phyloP scores from a whole-genome alignment of 345 rosid species.

The Microcos paniculata region DNA sequence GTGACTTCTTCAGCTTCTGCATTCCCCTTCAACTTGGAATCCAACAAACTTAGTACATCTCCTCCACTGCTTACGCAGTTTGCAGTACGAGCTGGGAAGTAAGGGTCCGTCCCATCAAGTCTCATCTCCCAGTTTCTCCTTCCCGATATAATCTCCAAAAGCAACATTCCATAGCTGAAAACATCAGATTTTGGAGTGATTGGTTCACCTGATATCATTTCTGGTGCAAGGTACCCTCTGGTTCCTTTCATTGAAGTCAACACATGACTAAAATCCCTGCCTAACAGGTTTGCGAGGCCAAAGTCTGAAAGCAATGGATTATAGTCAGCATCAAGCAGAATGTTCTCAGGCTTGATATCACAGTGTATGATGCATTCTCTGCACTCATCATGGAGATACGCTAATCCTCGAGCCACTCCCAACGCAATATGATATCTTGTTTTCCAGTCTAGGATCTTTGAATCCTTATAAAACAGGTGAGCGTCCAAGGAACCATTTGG shows the following conservation, averaged over 20 bases:
- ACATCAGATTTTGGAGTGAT: slow-evolving; percentile 18
- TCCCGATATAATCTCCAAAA: slow-evolving; percentile 15
- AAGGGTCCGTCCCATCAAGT: background rate
- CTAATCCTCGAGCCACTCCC: slow-evolving; percentile 58
- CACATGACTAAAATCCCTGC: slow-evolving; percentile 13
- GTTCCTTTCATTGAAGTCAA: slow-evolving; percentile 13
- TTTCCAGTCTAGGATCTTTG: slow-evolving; percentile 51
- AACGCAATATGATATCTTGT: slow-evolving; percentile 49
- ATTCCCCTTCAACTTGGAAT: slow-evolving; percentile 6
- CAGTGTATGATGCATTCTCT: slow-evolving; percentile 54
- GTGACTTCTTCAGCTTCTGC: slow-evolving; percentile 1
- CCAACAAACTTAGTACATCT: background rate
- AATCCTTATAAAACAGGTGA: slow-evolving; percentile 36
- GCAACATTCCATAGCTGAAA: slow-evolving; percentile 15
- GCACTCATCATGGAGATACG: slow-evolving; percentile 67
- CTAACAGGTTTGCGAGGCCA: slow-evolving; percentile 53
- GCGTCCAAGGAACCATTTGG: slow-evolving; percentile 49
- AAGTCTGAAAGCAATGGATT: slow-evolving; percentile 55
- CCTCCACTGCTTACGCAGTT: background rate
- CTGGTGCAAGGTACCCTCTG: slow-evolving; percentile 15
- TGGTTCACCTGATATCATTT: slow-evolving; percentile 17
- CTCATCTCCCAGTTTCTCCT: slow-evolving; percentile 1
- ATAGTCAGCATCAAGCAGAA: slow-evolving; percentile 49
- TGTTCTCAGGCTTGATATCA: slow-evolving; percentile 58
- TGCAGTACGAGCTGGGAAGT: background rate